Conservation (phyloP, 768 basidiomycete species). For the Solioccasus polychromus region DNA sequence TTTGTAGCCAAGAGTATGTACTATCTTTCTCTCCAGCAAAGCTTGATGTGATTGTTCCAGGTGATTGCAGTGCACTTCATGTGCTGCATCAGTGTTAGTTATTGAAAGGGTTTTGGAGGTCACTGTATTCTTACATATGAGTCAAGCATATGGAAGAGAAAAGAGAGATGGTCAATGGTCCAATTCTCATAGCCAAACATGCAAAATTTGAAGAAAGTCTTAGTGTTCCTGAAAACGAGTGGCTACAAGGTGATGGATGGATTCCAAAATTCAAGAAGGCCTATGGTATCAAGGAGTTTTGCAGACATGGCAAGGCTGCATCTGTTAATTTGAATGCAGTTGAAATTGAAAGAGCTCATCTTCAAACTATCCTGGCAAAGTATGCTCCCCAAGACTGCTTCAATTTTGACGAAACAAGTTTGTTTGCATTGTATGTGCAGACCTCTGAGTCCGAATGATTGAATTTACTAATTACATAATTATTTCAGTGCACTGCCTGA, state of each 20-base stretch:
- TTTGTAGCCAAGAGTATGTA: too few species aligned
- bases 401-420: neutral
- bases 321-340: neutral
- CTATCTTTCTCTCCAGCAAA: too few species aligned
- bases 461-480: too few species aligned
- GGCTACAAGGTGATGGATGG: neutral
- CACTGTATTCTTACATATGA: too few species aligned
- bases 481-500: constrained; percentile 9
- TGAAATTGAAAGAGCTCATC: neutral
- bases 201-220: neutral
- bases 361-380: neutral
- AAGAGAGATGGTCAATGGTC: neutral
- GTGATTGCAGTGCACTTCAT: too few species aligned
- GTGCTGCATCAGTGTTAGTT: too few species aligned
- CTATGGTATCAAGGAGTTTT: neutral
- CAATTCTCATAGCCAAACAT: neutral
- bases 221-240: neutral
- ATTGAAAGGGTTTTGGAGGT: too few species aligned
- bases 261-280: neutral
- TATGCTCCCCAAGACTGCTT: neutral
- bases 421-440: neutral
- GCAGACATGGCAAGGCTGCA: neutral
- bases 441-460: too few species aligned
- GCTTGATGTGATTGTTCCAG: too few species aligned
- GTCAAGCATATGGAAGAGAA: neutral